Evolutionary conservation across 1,284 basidiomycete genomes (phyloP), one percentile per base, ranked within the genome.

Genomic region (Microbotryomycetes sp.): DNA sequence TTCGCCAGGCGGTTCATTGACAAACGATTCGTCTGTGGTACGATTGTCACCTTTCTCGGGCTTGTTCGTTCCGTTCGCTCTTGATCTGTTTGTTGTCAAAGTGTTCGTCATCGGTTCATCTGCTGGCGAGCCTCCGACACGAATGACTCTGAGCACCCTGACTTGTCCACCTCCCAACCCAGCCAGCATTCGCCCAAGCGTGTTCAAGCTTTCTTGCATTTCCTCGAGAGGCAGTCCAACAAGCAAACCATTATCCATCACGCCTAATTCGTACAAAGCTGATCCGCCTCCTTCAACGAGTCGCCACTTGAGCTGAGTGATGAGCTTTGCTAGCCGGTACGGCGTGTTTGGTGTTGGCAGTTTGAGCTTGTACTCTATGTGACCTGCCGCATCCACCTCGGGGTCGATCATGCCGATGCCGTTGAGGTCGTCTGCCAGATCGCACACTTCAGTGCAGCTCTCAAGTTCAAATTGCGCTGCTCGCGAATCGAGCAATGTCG

Each of bases 221-320:
- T 93, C 87, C 1, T 77, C 74, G 27, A 85, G 79, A 0, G 83
- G 79, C 5, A 96, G 81, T 0, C 91, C 91, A 48, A 94, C 81
- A 18, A 96, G 83, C 3, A 85, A 82, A 1, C 91, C 91, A 3
- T 87, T 87, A 73, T 96, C 91, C 5, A 78, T 74, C 0, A 96
- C 86, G 16, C 91, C 92, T 18, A 96, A 83, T 74, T 94, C 91
- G 71, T 96, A 96, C 73, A 91, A 89, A 0, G 91, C 91, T 16
- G 55, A 56, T 4, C 91, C 91, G 4, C 88, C 85, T 16, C 91
- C 91, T 75, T 94, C 89, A 54, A 92, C 84, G 4, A 96, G 81
- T 3, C 91, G 82, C 91, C 92, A 96, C 75, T 93, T 91, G 75
- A 94, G 84, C 77, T 96, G 91, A 1, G 91, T 94, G 59, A 91